Percentiles rank a stretch among this genome's conserved stretches.
These are phyloP conservation scores for Penicillium lividum DNA, from an alignment of 495 filamentous ascomycete genomes.

Conservation along the genomic window DNA sequence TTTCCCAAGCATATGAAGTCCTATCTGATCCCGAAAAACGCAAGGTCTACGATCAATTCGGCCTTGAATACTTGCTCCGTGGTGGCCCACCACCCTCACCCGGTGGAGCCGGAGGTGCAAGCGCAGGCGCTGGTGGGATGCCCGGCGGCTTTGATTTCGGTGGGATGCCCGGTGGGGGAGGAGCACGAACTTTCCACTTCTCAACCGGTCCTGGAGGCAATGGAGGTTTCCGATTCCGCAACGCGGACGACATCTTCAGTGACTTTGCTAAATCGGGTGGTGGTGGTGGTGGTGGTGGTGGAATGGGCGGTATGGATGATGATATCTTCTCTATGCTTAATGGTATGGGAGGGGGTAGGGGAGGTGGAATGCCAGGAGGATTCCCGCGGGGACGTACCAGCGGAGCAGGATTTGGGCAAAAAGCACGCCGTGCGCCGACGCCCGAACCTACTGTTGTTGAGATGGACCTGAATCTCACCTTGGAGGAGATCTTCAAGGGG, in stretches of 20 bases:
- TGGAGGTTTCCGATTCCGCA: conserved; percentile 73
- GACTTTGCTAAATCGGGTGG: conserved; percentile 66
- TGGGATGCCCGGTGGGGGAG: conserved; percentile 57
- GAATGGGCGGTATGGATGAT: conserved; percentile 26
- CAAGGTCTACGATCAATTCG: conserved; percentile 92
- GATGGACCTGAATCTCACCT: conserved; percentile 72
- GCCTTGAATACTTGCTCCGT: conserved; percentile 86
- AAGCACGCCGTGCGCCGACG: conserved; percentile 54
- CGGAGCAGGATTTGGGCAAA: conserved; percentile 36
- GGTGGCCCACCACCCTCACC: conserved; percentile 75
- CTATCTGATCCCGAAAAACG: conserved; percentile 96
- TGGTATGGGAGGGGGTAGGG: conserved; percentile 47
- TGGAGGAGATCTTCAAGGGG: conserved; percentile 86
- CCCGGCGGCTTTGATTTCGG: conserved; percentile 56
- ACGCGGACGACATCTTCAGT: conserved; percentile 80
- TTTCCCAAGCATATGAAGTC: conserved; percentile 96
- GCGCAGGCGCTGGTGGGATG: conserved; percentile 54
- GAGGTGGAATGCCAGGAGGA: conserved; percentile 37
- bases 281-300: conserved; percentile 4
- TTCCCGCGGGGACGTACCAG: conserved; percentile 36
- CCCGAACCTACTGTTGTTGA: conserved; percentile 91
- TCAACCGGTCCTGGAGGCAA: conserved; percentile 58
- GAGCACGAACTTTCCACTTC: conserved; percentile 73
- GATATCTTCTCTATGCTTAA: conserved; percentile 20
- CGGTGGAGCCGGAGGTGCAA: conserved; percentile 46